phyloP scores from a whole-genome alignment of 495 filamentous ascomycete genomes.

The Bathelium albidoporum region DNA sequence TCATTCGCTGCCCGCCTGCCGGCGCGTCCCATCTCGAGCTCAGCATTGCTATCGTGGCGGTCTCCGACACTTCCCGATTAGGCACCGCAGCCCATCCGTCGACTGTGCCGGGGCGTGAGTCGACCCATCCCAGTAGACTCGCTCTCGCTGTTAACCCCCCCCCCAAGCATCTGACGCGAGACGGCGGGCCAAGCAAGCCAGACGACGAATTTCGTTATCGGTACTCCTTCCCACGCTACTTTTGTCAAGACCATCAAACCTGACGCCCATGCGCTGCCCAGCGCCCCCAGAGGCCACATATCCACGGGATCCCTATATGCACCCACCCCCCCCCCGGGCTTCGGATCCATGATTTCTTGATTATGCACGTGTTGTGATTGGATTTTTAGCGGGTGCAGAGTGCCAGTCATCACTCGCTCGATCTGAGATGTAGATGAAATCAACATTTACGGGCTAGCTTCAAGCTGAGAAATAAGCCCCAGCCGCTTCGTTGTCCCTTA shows the following conservation, averaged over 20 bases:
- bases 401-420: neutral
- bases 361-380: constrained; percentile 19
- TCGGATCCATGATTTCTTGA: constrained; percentile 17
- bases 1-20: neutral
- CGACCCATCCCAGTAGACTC: neutral
- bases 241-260: neutral
- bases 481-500: constrained; percentile 3
- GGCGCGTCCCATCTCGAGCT: constrained; percentile 2
- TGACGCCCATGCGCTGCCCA: neutral
- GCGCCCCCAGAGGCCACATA: constrained; percentile 3
- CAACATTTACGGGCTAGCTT: neutral
- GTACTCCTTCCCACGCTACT: constrained; percentile 1
- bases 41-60: neutral
- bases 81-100: neutral
- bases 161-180: neutral
- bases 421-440: constrained; percentile 6
- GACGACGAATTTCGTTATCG: neutral
- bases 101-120: neutral
- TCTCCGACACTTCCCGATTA: neutral
- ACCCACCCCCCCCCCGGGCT: neutral
- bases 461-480: constrained; percentile 5
- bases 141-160: neutral
- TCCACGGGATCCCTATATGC: constrained; percentile 4
- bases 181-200: neutral
- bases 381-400: neutral